Percentiles rank a stretch among this genome's conserved stretches.
Evolutionary conservation across 1,284 basidiomycete species (phyloP).

Genomic region (Rhodotorula sp.): DNA sequence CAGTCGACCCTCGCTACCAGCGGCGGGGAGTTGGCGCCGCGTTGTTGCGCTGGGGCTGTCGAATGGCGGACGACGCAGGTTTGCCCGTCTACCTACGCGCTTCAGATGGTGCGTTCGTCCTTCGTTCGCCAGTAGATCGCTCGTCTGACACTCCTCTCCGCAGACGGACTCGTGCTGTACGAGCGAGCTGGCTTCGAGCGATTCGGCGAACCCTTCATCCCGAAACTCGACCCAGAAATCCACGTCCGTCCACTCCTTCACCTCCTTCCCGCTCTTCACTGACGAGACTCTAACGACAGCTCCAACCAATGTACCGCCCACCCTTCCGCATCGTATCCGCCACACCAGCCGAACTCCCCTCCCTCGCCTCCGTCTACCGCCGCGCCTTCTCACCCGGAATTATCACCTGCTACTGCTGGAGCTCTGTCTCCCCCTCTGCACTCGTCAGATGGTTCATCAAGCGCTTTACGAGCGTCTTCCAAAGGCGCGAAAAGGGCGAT

Average conservation of each 20-base stretch:
- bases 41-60: constrained; percentile 14
- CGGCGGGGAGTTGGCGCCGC: constrained; percentile 12
- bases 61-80: constrained; percentile 7
- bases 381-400: background rate
- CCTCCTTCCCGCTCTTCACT: no score
- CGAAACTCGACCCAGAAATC: background rate
- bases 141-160: background rate
- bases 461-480: background rate
- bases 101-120: background rate
- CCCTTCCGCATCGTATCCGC: background rate
- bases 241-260: background rate
- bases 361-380: constrained; percentile 1
- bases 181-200: background rate
- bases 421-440: background rate
- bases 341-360: background rate
- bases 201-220: background rate
- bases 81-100: constrained; percentile 6
- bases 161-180: background rate
- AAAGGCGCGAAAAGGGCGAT: background rate
- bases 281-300: background rate
- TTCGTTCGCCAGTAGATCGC: background rate
- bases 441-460: background rate
- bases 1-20: constrained; percentile 6
- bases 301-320: background rate
- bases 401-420: background rate